Evolutionary conservation across 1,139 yeast genomes (phyloP), one percentile per base, ranked within the genome.

Genomic region (Wickerhamiella pararugosa): DNA sequence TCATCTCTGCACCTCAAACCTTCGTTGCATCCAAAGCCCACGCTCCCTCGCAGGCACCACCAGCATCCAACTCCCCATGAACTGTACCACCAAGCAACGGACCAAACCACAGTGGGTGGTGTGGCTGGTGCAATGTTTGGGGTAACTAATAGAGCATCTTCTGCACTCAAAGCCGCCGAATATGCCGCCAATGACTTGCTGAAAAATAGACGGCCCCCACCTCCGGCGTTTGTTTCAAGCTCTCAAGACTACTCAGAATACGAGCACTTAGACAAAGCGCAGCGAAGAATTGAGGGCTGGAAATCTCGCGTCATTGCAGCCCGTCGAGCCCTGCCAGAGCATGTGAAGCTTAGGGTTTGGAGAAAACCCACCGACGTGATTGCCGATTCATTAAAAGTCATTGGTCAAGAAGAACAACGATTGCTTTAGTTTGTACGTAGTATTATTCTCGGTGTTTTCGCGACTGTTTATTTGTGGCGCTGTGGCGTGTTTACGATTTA

Each of bases 201-300:
- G 40, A n/a, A 25, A 43, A 9, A 15, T 36, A n/a, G 11, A 32
- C 25, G 5, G 5, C 40, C 25, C 29, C 32, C 35, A 10, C 43
- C 27, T 25, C 41, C 33, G 31, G 44, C 34, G 40, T 45, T 41
- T 43, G 33, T 47, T 44, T 10, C 42, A 42, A 30, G 49, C 51
- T 15, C 47, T 51, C 45, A 48, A 53, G 32, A 57, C 59, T 29
- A 48, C 53, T 6, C 61, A 52, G 44, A 57, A 56, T 34, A 51
- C 40, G 59, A 54, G 47, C 46, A 31, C 49, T 43, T 36, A 30
- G 47, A 15, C 53, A 53, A n/a, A 28, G 72, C 68, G 46, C 64
- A 60, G 43, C 32, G 15, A 21, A 64, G 60, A 36, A 59, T 63
- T 8, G 71, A 67, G 27, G 50, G 53, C 27, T 70, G 75, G 75